Evolutionary conservation across 2,329 filamentous ascomycete species (phyloP).

Genomic region (Pyricularia sp.): DNA sequence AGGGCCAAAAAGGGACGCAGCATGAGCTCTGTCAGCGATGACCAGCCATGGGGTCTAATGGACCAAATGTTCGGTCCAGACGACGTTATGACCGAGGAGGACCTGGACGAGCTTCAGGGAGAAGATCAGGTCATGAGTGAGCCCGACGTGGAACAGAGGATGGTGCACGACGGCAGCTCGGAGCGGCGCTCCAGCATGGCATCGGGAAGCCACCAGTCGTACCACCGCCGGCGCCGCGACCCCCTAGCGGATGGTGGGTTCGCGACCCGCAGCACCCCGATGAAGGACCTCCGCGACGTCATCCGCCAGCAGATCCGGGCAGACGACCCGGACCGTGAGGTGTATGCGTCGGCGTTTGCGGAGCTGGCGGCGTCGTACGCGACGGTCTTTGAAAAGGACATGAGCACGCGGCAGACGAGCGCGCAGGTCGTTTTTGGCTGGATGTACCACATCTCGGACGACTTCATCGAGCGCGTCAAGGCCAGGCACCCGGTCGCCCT

Average conservation of each 20-base stretch:
- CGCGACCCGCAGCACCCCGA: constrained; percentile 4
- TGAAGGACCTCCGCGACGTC: constrained; percentile 5
- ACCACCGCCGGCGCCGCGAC: background rate
- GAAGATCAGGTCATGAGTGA: background rate
- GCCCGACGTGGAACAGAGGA: background rate
- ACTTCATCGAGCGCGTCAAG: constrained; percentile 2
- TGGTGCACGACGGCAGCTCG: background rate
- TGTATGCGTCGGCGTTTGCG: constrained; percentile 4
- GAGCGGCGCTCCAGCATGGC: background rate
- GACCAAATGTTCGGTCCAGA: constrained; percentile 6
- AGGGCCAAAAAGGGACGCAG: background rate
- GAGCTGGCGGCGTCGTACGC: constrained; percentile 3
- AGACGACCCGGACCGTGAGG: background rate
- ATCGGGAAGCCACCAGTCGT: background rate
- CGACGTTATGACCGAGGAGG: background rate
- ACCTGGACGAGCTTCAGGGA: background rate
- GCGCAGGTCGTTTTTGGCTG: constrained; percentile 5
- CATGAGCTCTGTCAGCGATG: background rate
- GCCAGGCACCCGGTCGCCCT: constrained; percentile 4
- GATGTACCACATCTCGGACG: constrained; percentile 8
- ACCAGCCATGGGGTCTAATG: constrained; percentile 1
- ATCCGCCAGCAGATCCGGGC: background rate
- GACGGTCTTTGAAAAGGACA: constrained; percentile 5
- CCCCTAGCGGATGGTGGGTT: background rate
- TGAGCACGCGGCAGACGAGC: constrained; percentile 5